phyloP scores from a whole-genome alignment of 1,139 yeast species.

The Schwanniomyces etchellsii region DNA sequence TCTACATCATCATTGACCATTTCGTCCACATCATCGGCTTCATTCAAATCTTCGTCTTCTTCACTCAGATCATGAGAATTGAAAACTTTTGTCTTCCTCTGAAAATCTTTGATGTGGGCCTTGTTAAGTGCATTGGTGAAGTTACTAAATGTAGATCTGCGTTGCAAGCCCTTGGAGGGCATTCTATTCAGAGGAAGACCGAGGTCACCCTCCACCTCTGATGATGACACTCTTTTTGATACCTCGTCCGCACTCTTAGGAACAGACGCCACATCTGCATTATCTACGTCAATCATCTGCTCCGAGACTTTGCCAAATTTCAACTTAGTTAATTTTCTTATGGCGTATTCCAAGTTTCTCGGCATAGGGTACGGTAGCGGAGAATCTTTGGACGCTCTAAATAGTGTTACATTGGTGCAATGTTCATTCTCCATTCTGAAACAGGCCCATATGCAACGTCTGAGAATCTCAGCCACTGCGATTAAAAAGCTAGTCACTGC shows the following conservation, averaged over 20 bases:
- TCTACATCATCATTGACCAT: not conserved
- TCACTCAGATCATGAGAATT: constrained; percentile 36
- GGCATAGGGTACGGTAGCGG: constrained; percentile 72
- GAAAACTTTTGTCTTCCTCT: constrained; percentile 41
- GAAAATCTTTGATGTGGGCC: constrained; percentile 90
- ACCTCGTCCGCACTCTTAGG: not conserved
- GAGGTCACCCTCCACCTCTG: not conserved
- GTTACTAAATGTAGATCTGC: constrained; percentile 32
- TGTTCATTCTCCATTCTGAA: constrained; percentile 97
- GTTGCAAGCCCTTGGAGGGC: constrained; percentile 13
- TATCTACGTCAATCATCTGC: not conserved
- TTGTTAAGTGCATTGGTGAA: constrained; percentile 60
- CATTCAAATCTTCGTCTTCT: constrained; percentile 27
- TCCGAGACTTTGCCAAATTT: constrained; percentile 15
- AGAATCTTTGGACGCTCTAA: constrained; percentile 81
- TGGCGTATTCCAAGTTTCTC: constrained; percentile 31
- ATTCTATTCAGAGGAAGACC: constrained; percentile 3
- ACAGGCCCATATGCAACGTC: constrained; percentile 84
- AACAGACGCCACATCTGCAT: constrained; percentile 1
- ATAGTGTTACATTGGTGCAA: constrained; percentile 77
- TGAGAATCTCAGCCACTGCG: constrained; percentile 72
- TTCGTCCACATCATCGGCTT: not conserved
- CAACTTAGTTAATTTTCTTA: constrained; percentile 33
- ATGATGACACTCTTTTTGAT: not conserved
- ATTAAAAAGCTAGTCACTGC: constrained; percentile 84